These are phyloP conservation scores for Aphanomyces stellatus DNA, from an alignment of 352 stramenopile genomes.

Conservation along the genomic window DNA sequence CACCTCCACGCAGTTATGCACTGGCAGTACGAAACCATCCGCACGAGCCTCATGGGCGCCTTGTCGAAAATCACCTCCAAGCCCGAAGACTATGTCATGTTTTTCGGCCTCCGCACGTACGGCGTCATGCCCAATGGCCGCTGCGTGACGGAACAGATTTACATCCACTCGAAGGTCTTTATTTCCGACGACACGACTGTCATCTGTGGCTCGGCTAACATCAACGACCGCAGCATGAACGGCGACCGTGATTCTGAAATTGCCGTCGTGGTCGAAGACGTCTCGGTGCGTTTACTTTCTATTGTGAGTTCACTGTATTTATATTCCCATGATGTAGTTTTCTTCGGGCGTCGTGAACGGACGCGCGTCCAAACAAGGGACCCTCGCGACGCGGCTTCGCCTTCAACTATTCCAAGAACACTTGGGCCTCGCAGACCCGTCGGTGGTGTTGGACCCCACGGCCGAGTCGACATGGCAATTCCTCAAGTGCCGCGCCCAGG, in stretches of 20 bases:
- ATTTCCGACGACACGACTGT: slow-evolving; percentile 85
- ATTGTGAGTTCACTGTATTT: no score
- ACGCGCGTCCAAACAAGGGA: slow-evolving; percentile 48
- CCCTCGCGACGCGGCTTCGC: slow-evolving; percentile 50
- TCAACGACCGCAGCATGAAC: slow-evolving; percentile 93
- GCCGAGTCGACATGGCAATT: slow-evolving; percentile 53
- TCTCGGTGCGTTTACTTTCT: slow-evolving; percentile 7
- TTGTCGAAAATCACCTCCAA: slow-evolving; percentile 51
- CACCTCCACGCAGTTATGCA: slow-evolving; percentile 85
- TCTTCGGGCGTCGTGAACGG: slow-evolving; percentile 71
- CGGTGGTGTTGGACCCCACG: slow-evolving; percentile 43
- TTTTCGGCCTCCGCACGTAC: slow-evolving; percentile 80
- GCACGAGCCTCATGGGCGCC: slow-evolving; percentile 63
- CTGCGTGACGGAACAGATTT: slow-evolving; percentile 84
- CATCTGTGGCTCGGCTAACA: slow-evolving; percentile 92
- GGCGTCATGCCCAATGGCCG: slow-evolving; percentile 69
- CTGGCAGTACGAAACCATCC: slow-evolving; percentile 83
- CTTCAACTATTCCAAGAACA: slow-evolving; percentile 80
- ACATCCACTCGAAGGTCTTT: slow-evolving; percentile 88
- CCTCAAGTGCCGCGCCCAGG: slow-evolving; percentile 42
- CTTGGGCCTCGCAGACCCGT: slow-evolving; percentile 58
- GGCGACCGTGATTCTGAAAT: slow-evolving; percentile 87
- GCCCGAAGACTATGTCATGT: slow-evolving; percentile 70
- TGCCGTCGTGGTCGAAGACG: slow-evolving; percentile 74
- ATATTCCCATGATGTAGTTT: slow-evolving; percentile 34